Evolutionary conservation across 805 yeast genomes (phyloP), one percentile per base, ranked within the genome.

Genomic region (Wickerhamomyces xylosicus): DNA sequence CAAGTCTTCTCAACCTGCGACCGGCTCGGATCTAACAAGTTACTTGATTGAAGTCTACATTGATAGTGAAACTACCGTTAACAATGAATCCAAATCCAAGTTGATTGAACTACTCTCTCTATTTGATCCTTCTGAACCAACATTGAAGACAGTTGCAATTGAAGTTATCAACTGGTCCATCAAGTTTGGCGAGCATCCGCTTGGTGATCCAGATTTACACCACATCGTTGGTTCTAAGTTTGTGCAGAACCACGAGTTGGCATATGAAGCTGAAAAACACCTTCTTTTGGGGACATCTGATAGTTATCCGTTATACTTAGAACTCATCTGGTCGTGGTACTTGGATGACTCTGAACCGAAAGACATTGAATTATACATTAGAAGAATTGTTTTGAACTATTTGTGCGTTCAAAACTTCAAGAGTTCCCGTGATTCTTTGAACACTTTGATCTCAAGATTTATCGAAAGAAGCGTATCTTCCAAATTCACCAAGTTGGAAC

Each of bases 161-260:
- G 84, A 77, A 39, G 66, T 78, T 38, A 65, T 76, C 37, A 69
- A 70, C 38, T 90, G 95, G 87, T 68, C 89, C 0, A 58, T 61
- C 34, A 68, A 67, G 43, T 60, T 56, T 38, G 65, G 75, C 4
- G 65, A 63, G 0, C 63, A 61, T 39, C 71, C 71, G 40, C 71
- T 72, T 45, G 96, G 95, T 4, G 95, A 86, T 53, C 71, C 81
- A 6, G 77, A 74, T 34, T 63, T 92, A 40, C 86, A 85, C 53
- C 79, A 79, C 47, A 68, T 79, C 10, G 67, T 86, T 43, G 96
- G 95, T 3, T 58, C 67, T 28, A 77, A 84, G 54, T 64, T 85
- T 37, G 59, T 76, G 37, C 65, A 64, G 22, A 47, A 54, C 29
- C 65, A 63, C 17, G 74, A 71, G 36, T 51, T 69, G 41, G 71